These are phyloP conservation scores for Kokia cookei DNA, from an alignment of 441 rosid genomes.

Conservation along the genomic window DNA sequence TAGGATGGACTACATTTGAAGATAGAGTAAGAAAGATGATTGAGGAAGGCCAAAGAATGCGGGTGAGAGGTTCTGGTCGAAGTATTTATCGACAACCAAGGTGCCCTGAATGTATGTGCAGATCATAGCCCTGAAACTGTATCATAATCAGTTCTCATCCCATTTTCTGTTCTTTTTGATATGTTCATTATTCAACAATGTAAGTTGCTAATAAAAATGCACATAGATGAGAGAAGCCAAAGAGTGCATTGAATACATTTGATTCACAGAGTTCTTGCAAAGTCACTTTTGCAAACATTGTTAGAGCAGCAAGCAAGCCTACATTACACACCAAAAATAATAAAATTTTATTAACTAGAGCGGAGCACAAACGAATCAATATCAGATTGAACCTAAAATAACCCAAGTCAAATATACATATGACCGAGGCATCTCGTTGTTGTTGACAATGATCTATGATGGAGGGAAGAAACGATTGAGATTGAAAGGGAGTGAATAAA, in stretches of 20 bases:
- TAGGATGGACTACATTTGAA: conserved; percentile 61
- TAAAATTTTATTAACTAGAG: background rate
- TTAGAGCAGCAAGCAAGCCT: background rate
- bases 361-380: conserved; percentile 5
- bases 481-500: conserved; percentile 95
- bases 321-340: background rate
- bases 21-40: conserved; percentile 70
- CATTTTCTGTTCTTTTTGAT: background rate
- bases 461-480: conserved; percentile 98
- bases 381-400: conserved; percentile 16
- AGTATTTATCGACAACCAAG: conserved; percentile 92
- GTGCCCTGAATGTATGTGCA: conserved; percentile 87
- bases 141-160: background rate
- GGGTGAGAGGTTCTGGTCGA: conserved; percentile 53
- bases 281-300: background rate
- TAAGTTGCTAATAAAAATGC: background rate
- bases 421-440: background rate
- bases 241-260: background rate
- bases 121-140: conserved; percentile 8
- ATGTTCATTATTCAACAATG: background rate
- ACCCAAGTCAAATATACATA: conserved; percentile 17
- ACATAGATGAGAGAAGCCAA: background rate
- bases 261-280: background rate
- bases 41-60: conserved; percentile 63
- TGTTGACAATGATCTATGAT: conserved; percentile 33